phyloP scores from a whole-genome alignment of 1,139 yeast genomes.

The Blastobotrys ciferrii region DNA sequence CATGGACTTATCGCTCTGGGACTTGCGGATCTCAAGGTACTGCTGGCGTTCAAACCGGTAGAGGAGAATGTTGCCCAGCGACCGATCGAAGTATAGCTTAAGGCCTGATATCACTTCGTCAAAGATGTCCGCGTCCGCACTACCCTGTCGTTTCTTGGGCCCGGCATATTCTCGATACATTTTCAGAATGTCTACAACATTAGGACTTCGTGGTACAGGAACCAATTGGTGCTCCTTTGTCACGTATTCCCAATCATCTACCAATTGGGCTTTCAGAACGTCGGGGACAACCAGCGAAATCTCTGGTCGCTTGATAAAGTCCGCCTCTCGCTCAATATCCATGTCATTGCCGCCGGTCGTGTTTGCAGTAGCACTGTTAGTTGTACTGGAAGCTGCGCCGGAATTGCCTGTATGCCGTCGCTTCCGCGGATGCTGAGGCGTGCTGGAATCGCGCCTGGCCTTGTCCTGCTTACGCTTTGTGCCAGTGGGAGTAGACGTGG shows the following conservation, averaged over 20 bases:
- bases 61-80: conserved; percentile 67
- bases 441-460: conserved; percentile 2
- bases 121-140: conserved; percentile 54
- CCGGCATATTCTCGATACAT: conserved; percentile 41
- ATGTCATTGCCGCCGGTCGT: conserved; percentile 44
- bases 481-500: background rate
- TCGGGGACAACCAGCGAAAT: conserved; percentile 59
- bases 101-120: conserved; percentile 71
- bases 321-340: conserved; percentile 39
- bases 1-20: conserved; percentile 39
- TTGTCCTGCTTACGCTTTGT: conserved; percentile 14
- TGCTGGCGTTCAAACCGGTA: conserved; percentile 87
- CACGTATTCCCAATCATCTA: conserved; percentile 90
- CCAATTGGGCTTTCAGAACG: conserved; percentile 64
- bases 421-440: conserved; percentile 7
- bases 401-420: conserved; percentile 6
- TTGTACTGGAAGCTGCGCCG: conserved; percentile 8
- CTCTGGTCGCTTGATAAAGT: conserved; percentile 46
- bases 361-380: conserved; percentile 8
- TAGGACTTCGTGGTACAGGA: conserved; percentile 54
- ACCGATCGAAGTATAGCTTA: conserved; percentile 70
- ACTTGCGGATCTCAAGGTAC: conserved; percentile 54
- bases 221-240: conserved; percentile 76
- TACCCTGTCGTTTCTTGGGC: conserved; percentile 25
- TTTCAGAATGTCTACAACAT: conserved; percentile 52